Evolutionary conservation across 768 basidiomycete species (phyloP).

Genomic region (Lentinula edodes): DNA sequence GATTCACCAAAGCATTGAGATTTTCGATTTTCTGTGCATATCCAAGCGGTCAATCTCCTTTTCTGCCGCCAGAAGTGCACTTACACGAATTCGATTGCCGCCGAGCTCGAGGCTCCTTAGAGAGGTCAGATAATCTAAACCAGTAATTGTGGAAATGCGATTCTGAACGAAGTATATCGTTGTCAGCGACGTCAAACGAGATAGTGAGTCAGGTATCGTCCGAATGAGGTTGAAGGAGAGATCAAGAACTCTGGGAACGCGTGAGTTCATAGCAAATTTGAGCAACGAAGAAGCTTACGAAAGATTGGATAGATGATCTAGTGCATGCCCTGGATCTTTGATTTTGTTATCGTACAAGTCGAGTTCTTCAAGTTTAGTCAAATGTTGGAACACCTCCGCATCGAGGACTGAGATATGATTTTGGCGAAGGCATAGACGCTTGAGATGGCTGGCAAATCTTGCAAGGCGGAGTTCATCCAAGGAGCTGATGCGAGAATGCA

Average conservation of each 20-base stretch:
- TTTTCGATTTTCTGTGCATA: constrained; percentile 74
- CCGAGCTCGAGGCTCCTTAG: constrained; percentile 87
- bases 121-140: constrained; percentile 48
- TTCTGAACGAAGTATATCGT: constrained; percentile 97
- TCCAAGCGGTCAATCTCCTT: background rate
- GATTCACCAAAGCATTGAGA: constrained; percentile 68
- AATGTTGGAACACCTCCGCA: constrained; percentile 58
- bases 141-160: constrained; percentile 76
- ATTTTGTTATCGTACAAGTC: constrained; percentile 97
- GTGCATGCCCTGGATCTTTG: constrained; percentile 61
- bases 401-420: constrained; percentile 75
- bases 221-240: constrained; percentile 92
- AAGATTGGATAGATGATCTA: constrained; percentile 52
- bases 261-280: background rate
- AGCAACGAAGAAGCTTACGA: constrained; percentile 33
- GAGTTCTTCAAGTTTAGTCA: constrained; percentile 76
- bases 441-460: constrained; percentile 67
- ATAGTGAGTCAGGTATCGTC: constrained; percentile 57
- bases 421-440: constrained; percentile 78
- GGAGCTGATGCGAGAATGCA: constrained; percentile 72
- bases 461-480: constrained; percentile 62
- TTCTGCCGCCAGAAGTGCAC: constrained; percentile 19
- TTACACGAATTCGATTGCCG: constrained; percentile 85
- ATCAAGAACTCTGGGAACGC: constrained; percentile 63
- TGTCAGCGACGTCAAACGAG: constrained; percentile 52